Evolutionary conservation across 2,329 filamentous ascomycete species (phyloP), one percentile per base, ranked within the genome.

Genomic region (Aspergillus piperis): DNA sequence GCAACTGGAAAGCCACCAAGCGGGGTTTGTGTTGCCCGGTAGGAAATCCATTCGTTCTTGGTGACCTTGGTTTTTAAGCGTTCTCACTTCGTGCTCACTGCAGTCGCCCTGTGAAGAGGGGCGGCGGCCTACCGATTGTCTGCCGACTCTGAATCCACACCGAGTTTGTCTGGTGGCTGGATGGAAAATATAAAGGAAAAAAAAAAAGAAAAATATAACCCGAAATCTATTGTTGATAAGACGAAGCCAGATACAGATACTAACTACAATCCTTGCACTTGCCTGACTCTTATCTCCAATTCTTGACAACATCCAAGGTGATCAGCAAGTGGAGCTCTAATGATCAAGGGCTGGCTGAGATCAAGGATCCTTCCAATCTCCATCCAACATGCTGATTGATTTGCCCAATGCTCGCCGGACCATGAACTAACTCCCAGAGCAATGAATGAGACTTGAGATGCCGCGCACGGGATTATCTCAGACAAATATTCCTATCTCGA

Each of bases 1-100:
- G 51, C 60, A 68, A 66, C 44, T 32, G 64, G 66, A 65, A 65
- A 66, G 54, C 59, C 59, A 62, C 58, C 51, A 55, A 55, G 64
- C 59, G 62, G 64, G 64, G 62, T 62, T 52, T 52, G 8, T 57
- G 32, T 11, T 36, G 38, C 23, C 19, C 15, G 32, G 44, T 21
- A 30, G n/a, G 6, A 30, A 23, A 23, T 25, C 23, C 27, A 52
- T 19, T 44, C 8, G 21, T 25, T 51, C 17, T 39, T 30, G 27
- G 8, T 39, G 54, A 27, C 38, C 17, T 53, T 48, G 39, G 54
- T 48, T 36, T 36, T 15, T 36, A 30, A 19, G 19, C 17, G 41
- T 23, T 23, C 41, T 23, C 17, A 2, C 25, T 44, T 19, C 41
- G 41, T 44, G 41, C 41, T 23, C 13, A 44, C 19, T 44, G 41